Percentiles rank a stretch among this genome's conserved stretches.
Conservation (phyloP, 2,329 filamentous ascomycete species). For the Trichophyton benhamiae region DNA sequence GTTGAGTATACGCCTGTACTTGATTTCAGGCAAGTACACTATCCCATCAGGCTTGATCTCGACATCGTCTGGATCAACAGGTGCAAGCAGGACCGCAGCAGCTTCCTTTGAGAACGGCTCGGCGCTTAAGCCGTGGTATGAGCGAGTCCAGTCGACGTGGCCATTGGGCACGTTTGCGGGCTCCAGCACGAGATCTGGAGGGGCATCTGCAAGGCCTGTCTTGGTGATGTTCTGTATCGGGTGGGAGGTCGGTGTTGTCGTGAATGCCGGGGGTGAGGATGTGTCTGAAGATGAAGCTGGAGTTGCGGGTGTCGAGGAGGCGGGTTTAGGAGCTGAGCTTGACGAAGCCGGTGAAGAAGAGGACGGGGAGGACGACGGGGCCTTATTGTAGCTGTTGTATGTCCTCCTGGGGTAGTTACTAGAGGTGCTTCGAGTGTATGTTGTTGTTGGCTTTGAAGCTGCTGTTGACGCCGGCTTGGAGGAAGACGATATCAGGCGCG, state of each 20-base stretch:
- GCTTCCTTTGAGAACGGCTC: conserved; percentile 60
- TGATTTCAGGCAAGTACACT: conserved; percentile 93
- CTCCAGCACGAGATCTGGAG: conserved; percentile 21
- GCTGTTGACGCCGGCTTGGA: conserved; percentile 10
- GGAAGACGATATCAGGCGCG: neutral
- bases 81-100: conserved; percentile 54
- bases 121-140: conserved; percentile 65
- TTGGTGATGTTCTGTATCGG: conserved; percentile 27
- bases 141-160: conserved; percentile 68
- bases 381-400: conserved; percentile 2
- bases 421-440: neutral
- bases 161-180: conserved; percentile 16
- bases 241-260: conserved; percentile 8
- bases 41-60: conserved; percentile 98
- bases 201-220: conserved; percentile 27
- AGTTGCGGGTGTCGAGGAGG: neutral
- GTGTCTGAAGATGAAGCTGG: neutral
- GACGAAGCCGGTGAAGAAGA: neutral
- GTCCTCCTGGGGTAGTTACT: neutral
- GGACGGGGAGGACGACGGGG: neutral
- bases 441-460: neutral
- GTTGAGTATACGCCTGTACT: conserved; percentile 85
- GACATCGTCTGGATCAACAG: conserved; percentile 60
- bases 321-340: neutral
- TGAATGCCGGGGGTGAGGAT: neutral